Base-by-base conservation (phyloP, 148 eudicot species). In the Dysphania ambrosioides region DNA sequence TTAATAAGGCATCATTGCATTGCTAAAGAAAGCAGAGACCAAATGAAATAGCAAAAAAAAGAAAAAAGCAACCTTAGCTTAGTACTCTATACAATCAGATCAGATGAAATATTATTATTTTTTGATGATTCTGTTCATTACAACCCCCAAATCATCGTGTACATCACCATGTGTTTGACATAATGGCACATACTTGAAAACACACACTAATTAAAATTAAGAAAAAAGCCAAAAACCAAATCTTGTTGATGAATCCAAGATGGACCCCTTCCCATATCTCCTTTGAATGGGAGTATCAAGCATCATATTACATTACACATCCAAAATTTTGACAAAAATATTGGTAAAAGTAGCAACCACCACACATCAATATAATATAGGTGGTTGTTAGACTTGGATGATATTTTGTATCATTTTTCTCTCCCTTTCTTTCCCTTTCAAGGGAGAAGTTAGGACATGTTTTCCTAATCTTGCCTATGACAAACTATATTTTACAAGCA, bases 381-480 rank as follows among this genome's bases (percentile, higher is more conserved):
- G 73, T 56, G 72, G 82, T 76, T 76, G 77, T 66, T 72, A 78
- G 79, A 79, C 79, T 76, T n/a, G 72, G 77, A 72, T 67, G 66
- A 76, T 76, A 36, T 58, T 67, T 53, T 71, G 78, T 75, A 72
- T 74, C 79, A 70, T 44, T 68, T 62, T 66, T 72, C 70, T 70
- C 84, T 75, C 86, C 82, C 68, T 70, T 77, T 72, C 60, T 82
- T 83, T 77, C 80, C 80, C 73, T 81, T 77, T 81, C 77, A 77
- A 77, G 78, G 83, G 80, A 73, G 74, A 79, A 80, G 88, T 85
- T 82, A 85, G 81, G 76, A 77, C 76, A 66, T 42, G 44, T 72
- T 70, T 81, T 68, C 63, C 81, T 81, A 80, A 76, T 73, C 58
- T 76, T 77, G 5, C 80, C 85, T 84, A 82, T 78, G 70, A 77